Evolutionary conservation across 2,329 filamentous ascomycete genomes (phyloP).

Genomic region (Emydomyces testavorans): DNA sequence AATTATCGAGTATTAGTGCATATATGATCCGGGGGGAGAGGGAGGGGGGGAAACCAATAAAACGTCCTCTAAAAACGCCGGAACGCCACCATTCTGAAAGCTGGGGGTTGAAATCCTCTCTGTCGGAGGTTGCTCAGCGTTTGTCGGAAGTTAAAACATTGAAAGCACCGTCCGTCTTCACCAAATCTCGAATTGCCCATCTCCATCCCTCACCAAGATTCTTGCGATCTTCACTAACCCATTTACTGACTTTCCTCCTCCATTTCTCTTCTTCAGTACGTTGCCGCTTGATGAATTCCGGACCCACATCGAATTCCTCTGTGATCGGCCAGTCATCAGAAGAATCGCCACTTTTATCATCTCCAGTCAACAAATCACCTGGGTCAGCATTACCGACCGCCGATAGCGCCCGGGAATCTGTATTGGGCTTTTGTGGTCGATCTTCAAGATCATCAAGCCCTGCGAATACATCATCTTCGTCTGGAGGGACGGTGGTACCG

Average conservation of each 20-base stretch:
- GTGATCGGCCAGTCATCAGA: slow-evolving; percentile 72
- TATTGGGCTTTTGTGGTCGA: slow-evolving; percentile 23
- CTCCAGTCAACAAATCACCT: slow-evolving; percentile 23
- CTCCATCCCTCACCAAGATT: slow-evolving; percentile 51
- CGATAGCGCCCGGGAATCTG: slow-evolving; percentile 6
- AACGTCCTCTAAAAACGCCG: slow-evolving; percentile 1
- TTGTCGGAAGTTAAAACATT: neutral
- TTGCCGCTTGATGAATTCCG: slow-evolving; percentile 81
- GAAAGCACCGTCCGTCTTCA: slow-evolving; percentile 18
- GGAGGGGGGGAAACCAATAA: slow-evolving; percentile 14
- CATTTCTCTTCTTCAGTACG: slow-evolving; percentile 85
- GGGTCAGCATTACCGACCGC: slow-evolving; percentile 19
- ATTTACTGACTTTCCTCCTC: slow-evolving; percentile 76
- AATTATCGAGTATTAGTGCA: slow-evolving; percentile 1
- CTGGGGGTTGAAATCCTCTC: neutral
- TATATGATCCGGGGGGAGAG: neutral
- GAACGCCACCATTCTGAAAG: neutral
- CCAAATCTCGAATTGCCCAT: slow-evolving; percentile 55
- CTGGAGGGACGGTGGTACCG: slow-evolving; percentile 45
- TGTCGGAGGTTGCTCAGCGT: neutral
- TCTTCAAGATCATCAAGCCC: slow-evolving; percentile 90
- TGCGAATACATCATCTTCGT: slow-evolving; percentile 87
- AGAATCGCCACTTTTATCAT: slow-evolving; percentile 35
- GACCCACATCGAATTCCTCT: slow-evolving; percentile 95
- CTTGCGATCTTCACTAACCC: slow-evolving; percentile 53